Evolutionary conservation across 768 basidiomycete species (phyloP), one percentile per base, ranked within the genome.

Genomic region (Mycena indigotica): DNA sequence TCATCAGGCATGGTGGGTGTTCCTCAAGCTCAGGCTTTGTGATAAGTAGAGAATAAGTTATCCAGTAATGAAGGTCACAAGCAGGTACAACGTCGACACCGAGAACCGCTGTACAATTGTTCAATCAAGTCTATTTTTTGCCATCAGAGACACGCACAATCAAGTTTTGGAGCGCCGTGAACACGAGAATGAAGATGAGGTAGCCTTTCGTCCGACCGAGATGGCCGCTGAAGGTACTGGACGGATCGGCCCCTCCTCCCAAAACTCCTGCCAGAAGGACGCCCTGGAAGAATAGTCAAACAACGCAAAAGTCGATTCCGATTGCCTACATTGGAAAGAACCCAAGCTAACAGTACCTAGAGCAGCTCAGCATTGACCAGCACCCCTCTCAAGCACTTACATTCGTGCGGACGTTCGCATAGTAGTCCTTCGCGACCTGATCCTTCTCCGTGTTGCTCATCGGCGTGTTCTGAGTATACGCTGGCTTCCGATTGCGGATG

Each of bases 401-500:
- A 44, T 44, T 44, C n/a, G 41, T 44, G 41, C 41, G 41, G 8
- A 44, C 89, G 73, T 94, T 87, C 1, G 92, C 91, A 70, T 94
- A 95, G 73, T 94, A 95, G 64, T 93, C 91, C 67, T 86, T 88
- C 10, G 89, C 89, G 1, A 80, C 81, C 61, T 86, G 81, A 62
- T 93, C 89, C 67, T 79, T 84, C 70, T 92, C 90, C 13, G 82
- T 80, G 17, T 77, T 72, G 24, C 70, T 82, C 57, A 72, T 71
- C 30, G 64, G 67, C 3, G 65, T 52, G 52, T 50, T 71, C 56
- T 72, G 75, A n/a, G 68, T 54, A 63, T 71, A 62, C 59, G 67
- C 63, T 66, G 73, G 63, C 64, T 83, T 83, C 50, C 81, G 73
- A 48, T 80, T 76, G 53, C 84, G 81, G 29, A 95, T 75, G 65